Evolutionary conservation across 805 yeast species (phyloP).

Genomic region (Pichia californica): DNA sequence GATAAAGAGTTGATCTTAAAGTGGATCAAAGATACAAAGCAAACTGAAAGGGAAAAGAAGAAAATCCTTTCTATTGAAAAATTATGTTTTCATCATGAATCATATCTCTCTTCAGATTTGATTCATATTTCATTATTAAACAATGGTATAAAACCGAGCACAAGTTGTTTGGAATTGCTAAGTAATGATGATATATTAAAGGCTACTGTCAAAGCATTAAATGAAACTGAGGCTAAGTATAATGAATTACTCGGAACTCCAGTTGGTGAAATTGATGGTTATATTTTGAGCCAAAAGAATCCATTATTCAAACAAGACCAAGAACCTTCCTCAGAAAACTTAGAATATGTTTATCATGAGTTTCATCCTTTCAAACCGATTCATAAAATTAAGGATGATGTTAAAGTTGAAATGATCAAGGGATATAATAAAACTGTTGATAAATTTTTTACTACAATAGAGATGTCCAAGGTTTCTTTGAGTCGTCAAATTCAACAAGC

Average conservation of each 20-base stretch:
- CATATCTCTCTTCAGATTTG: slow-evolving; percentile 75
- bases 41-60: slow-evolving; percentile 30
- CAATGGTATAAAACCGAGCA: slow-evolving; percentile 37
- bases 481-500: slow-evolving; percentile 70
- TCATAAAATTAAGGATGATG: slow-evolving; percentile 24
- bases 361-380: slow-evolving; percentile 49
- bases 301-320: slow-evolving; percentile 39
- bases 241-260: slow-evolving; percentile 29
- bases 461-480: slow-evolving; percentile 70
- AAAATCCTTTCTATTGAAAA: slow-evolving; percentile 62
- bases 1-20: slow-evolving; percentile 26
- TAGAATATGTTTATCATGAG: slow-evolving; percentile 43
- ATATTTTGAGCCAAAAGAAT: slow-evolving; percentile 57
- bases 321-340: slow-evolving; percentile 27
- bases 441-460: slow-evolving; percentile 75
- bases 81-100: slow-evolving; percentile 56
- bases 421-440: slow-evolving; percentile 84
- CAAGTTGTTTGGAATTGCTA: slow-evolving; percentile 26
- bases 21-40: slow-evolving; percentile 37
- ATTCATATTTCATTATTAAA: slow-evolving; percentile 51
- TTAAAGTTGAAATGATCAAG: slow-evolving; percentile 35
- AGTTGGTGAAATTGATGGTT: slow-evolving; percentile 43
- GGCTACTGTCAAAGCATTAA: slow-evolving; percentile 37
- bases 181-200: slow-evolving; percentile 26
- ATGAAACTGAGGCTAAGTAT: slow-evolving; percentile 41